A percentile compares a stretch with the other conserved stretches of the same genome.
Conservation (phyloP, 805 yeast species). For the Cyberlindnera lachancei region DNA sequence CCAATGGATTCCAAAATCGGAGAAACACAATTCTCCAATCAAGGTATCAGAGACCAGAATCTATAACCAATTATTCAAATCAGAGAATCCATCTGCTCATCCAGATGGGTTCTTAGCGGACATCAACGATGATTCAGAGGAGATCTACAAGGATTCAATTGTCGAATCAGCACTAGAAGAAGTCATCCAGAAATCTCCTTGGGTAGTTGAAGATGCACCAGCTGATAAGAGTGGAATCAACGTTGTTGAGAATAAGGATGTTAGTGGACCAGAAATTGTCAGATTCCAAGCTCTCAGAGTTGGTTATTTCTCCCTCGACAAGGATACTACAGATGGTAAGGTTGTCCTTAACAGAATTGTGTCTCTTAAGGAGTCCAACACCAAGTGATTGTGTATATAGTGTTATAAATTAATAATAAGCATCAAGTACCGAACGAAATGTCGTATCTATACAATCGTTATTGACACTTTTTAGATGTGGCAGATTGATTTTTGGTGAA, state of each 20-base stretch:
- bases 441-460: too few relatives aligned
- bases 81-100: conserved; percentile 84
- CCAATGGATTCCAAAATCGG: conserved; percentile 87
- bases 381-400: conserved; percentile 1
- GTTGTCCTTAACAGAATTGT: conserved; percentile 86
- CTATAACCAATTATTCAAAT: conserved; percentile 79
- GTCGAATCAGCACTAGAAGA: conserved; percentile 74
- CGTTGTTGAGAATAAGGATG: conserved; percentile 57
- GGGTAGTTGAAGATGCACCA: conserved; percentile 51
- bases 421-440: too few relatives aligned
- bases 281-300: conserved; percentile 97
- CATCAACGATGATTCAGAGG: conserved; percentile 73
- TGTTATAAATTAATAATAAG: too few relatives aligned
- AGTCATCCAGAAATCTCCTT: conserved; percentile 64
- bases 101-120: conserved; percentile 88
- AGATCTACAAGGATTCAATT: conserved; percentile 53
- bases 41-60: conserved; percentile 70
- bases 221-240: conserved; percentile 58
- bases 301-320: conserved; percentile 90
- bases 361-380: conserved; percentile 67
- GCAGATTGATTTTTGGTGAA: too few relatives aligned
- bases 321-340: conserved; percentile 54
- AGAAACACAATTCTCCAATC: conserved; percentile 55
- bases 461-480: too few relatives aligned
- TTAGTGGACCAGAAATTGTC: conserved; percentile 65